Conservation (phyloP, 2,329 filamentous ascomycete genomes). For the Fusarium bulbicola region DNA sequence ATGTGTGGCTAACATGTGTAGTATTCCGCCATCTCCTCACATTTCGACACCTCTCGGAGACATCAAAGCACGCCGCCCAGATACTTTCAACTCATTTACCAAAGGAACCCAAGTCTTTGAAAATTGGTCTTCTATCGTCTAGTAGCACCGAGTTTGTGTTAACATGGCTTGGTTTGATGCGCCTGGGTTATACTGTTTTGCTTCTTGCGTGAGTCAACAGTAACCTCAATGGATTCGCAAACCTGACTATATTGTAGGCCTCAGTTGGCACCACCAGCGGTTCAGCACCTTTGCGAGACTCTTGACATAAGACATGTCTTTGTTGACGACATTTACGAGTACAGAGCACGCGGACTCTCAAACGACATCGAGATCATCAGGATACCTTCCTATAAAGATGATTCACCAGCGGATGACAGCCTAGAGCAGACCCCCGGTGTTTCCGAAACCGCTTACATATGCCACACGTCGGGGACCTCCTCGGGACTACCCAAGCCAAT, state of each 20-base stretch:
- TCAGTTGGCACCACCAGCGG: constrained; percentile 55
- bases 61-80: constrained; percentile 49
- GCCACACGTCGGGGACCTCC: constrained; percentile 73
- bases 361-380: constrained; percentile 7
- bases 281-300: constrained; percentile 61
- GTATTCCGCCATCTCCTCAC: constrained; percentile 33
- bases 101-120: accelerated
- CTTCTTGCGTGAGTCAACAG: constrained; percentile 59
- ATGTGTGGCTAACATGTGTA: not conserved
- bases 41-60: constrained; percentile 43
- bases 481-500: constrained; percentile 71
- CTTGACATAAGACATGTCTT: constrained; percentile 56
- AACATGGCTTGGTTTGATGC: constrained; percentile 67
- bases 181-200: constrained; percentile 62
- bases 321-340: constrained; percentile 48
- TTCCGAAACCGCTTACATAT: constrained; percentile 62
- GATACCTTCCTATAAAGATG: constrained; percentile 13
- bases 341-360: not conserved
- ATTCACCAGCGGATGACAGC: not conserved
- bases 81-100: constrained; percentile 11
- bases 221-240: too few relatives aligned
- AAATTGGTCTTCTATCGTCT: constrained; percentile 59
- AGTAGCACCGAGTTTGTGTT: constrained; percentile 68
- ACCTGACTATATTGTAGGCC: constrained; percentile 48
- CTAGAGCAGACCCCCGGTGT: not conserved